Evolutionary conservation across 768 basidiomycete species (phyloP).

Genomic region (Tephrocybe sp.): DNA sequence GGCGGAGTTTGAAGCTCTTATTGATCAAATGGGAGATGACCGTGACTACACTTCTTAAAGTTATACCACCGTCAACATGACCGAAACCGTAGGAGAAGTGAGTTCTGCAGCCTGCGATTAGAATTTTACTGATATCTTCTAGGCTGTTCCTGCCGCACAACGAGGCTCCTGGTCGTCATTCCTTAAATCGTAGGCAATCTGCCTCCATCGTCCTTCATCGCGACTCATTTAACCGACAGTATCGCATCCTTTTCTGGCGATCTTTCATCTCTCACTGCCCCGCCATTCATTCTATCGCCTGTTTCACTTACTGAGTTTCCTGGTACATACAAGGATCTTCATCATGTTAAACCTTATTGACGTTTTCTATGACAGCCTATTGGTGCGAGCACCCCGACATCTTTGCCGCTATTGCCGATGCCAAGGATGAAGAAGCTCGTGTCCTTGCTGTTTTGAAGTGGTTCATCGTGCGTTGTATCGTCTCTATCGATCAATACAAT

Average conservation of each 20-base stretch:
- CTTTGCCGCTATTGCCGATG: slow-evolving; percentile 85
- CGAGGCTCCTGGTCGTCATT: slow-evolving; percentile 88
- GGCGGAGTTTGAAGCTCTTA: slow-evolving; percentile 9
- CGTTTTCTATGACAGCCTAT: slow-evolving; percentile 58
- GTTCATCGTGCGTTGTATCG: slow-evolving; percentile 74
- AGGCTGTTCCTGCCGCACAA: slow-evolving; percentile 82
- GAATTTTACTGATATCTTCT: slow-evolving; percentile 14
- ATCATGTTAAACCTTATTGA: neutral
- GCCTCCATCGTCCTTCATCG: slow-evolving; percentile 6
- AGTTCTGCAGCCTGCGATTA: neutral
- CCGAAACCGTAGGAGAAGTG: slow-evolving; percentile 29
- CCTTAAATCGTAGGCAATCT: slow-evolving; percentile 74
- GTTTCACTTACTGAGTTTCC: slow-evolving; percentile 92
- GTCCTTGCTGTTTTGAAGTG: slow-evolving; percentile 84
- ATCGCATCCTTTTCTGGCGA: slow-evolving; percentile 89
- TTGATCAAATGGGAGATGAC: neutral
- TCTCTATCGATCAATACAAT: neutral
- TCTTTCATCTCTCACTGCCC: slow-evolving; percentile 80
- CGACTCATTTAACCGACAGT: slow-evolving; percentile 33
- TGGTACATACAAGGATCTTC: slow-evolving; percentile 43
- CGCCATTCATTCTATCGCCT: slow-evolving; percentile 91
- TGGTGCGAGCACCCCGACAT: slow-evolving; percentile 95
- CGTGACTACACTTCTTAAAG: slow-evolving; percentile 3
- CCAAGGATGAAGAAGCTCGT: slow-evolving; percentile 69
- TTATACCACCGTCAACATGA: slow-evolving; percentile 9